Evolutionary conservation across 1,139 yeast genomes (phyloP).

Genomic region (Lodderomyces pseudojiufengensis): DNA sequence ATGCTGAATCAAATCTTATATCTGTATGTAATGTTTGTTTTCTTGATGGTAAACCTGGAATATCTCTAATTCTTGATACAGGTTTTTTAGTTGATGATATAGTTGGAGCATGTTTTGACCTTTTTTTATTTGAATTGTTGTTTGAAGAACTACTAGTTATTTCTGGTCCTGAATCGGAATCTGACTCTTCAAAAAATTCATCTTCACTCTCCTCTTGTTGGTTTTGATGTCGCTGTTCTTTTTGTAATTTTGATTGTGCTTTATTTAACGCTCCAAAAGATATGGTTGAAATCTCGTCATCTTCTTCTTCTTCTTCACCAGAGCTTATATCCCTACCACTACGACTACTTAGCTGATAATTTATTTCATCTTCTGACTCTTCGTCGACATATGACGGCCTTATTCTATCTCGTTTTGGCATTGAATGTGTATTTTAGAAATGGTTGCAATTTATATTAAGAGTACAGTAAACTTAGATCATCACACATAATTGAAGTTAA

Average conservation of each 20-base stretch:
- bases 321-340: background rate
- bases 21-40: constrained; percentile 56
- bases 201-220: constrained; percentile 17
- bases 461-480: no score
- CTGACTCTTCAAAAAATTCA: constrained; percentile 13
- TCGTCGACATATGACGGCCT: constrained; percentile 17
- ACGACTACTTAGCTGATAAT: constrained; percentile 10
- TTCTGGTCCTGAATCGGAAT: constrained; percentile 17
- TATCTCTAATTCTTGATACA: constrained; percentile 66
- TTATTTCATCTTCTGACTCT: constrained; percentile 18
- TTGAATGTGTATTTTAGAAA: background rate
- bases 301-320: constrained; percentile 18
- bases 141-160: constrained; percentile 13
- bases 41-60: constrained; percentile 63
- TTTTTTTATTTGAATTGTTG: constrained; percentile 23
- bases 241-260: constrained; percentile 50
- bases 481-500: no score
- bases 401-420: constrained; percentile 12
- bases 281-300: constrained; percentile 23
- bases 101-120: constrained; percentile 74
- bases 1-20: constrained; percentile 85
- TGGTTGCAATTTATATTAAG: no score
- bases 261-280: constrained; percentile 59
- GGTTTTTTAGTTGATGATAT: constrained; percentile 69
- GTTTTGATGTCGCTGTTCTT: constrained; percentile 21